phyloP scores from a whole-genome alignment of 2,329 filamentous ascomycete genomes.

The Grosmannia serpens region DNA sequence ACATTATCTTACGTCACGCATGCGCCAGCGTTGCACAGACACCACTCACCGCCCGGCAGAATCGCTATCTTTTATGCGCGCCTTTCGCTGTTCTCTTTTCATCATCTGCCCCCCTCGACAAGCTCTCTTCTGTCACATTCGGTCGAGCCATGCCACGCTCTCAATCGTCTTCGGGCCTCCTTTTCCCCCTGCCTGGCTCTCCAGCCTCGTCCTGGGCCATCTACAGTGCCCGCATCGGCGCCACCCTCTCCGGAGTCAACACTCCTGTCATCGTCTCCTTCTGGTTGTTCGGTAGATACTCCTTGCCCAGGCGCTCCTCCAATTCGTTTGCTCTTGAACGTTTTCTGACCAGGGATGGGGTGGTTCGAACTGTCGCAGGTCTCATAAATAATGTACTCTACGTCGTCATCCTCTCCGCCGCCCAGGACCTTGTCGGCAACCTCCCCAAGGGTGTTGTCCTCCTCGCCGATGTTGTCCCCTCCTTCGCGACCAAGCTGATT shows the following conservation, averaged over 20 bases:
- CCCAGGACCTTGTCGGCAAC: conserved; percentile 81
- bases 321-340: background rate
- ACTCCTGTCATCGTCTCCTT: conserved; percentile 67
- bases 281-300: conserved; percentile 72
- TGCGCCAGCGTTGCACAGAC: too few species aligned
- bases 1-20: too few species aligned
- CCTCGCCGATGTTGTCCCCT: conserved; percentile 83
- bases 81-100: too few species aligned
- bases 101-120: background rate
- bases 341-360: background rate
- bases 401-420: conserved; percentile 89
- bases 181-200: conserved; percentile 46
- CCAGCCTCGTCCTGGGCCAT: conserved; percentile 60
- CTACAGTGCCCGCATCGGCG: conserved; percentile 54
- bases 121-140: background rate
- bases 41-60: conserved; percentile 8
- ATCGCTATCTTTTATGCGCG: conserved; percentile 5
- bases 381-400: conserved; percentile 97
- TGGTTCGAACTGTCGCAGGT: conserved; percentile 33
- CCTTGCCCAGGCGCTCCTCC: background rate
- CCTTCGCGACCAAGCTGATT: conserved; percentile 76
- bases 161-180: conserved; percentile 27
- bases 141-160: conserved; percentile 21
- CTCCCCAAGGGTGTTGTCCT: conserved; percentile 88
- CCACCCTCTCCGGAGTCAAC: conserved; percentile 56